Percentiles rank a stretch among this genome's conserved stretches.
These are phyloP conservation scores for Thelonectria rubi DNA, from an alignment of 2,329 filamentous ascomycete genomes.

Conservation along the genomic window DNA sequence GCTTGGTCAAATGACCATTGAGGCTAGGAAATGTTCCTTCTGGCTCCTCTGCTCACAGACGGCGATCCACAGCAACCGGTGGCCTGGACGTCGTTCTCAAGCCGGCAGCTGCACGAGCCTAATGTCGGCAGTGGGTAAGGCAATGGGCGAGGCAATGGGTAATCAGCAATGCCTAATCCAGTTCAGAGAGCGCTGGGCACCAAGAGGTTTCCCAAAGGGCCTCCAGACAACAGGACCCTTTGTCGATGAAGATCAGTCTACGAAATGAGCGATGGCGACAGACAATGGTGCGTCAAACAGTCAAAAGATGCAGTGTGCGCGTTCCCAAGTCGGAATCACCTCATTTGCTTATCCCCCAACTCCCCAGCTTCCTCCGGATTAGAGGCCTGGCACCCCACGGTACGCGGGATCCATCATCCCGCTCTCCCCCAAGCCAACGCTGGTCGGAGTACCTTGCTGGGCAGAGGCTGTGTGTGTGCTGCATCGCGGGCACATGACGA, in stretches of 20 bases:
- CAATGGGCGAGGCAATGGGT: background rate
- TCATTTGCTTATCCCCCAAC: conserved; percentile 2
- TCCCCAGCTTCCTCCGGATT: background rate
- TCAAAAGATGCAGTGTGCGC: background rate
- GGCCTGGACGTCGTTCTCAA: conserved; percentile 9
- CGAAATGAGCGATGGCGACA: background rate
- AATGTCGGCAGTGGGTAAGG: background rate
- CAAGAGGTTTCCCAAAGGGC: background rate
- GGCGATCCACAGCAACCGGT: conserved; percentile 21
- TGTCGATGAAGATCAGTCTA: background rate
- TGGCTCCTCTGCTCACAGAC: background rate
- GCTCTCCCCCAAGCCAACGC: background rate
- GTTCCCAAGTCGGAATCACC: background rate
- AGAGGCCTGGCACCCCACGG: conserved; percentile 8
- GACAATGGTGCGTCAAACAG: background rate
- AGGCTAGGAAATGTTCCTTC: background rate
- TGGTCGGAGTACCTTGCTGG: background rate
- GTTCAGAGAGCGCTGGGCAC: background rate
- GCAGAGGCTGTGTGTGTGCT: background rate
- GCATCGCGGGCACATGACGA: background rate
- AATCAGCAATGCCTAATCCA: conserved; percentile 1
- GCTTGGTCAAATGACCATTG: background rate
- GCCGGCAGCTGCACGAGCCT: background rate
- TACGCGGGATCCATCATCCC: conserved; percentile 11
- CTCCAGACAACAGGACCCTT: background rate